Evolutionary conservation across 768 basidiomycete species (phyloP), one percentile per base, ranked within the genome.

Genomic region (Hemileccinum rubropunctum): DNA sequence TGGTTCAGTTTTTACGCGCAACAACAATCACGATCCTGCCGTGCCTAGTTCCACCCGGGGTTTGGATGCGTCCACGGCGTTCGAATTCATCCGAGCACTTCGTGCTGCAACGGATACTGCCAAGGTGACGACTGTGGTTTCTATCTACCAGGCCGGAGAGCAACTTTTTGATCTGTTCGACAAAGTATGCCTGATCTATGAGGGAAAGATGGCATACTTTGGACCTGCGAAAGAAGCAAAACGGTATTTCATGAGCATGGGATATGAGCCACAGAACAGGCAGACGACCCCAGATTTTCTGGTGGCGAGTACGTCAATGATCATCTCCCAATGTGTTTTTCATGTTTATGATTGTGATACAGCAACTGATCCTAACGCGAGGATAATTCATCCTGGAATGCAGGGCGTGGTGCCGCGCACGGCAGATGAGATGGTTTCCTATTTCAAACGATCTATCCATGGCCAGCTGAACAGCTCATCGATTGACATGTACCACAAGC

Each of bases 111-210:
- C 87, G 0, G 82, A 89, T 57, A 71, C 76, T 3, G 72, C 72
- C 47, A 62, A 69, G n/a, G 51, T 66, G 15, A 71, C 84, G 0
- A 89, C 84, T 0, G 77, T 93, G 50, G 86, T 88, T n/a, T 85
- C 88, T 1, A 80, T 94, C 33, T 92, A 93, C 67, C 91, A 93
- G 67, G 91, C 88, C 8, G 84, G 84, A 44, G 88, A 91, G 62
- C 73, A 74, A 3, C 62, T 86, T 0, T 85, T 82, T 51, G 51
- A 77, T 18, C 71, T 76, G 37, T 93, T 88, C 58, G 84, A 88
- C 74, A 86, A 85, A 61, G 81, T 85, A 15, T 76, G 78, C 55
- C 73, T 85, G 42, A 71, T 86, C 58, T 72, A 78, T 59, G 78
- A 78, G 42, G 80, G 82, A 18, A 70, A 67, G 35, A 76, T 78